Evolutionary conservation across 257 asterid species (phyloP), one percentile per base, ranked within the genome.

Genomic region (Parsonsia alboflavescens): DNA sequence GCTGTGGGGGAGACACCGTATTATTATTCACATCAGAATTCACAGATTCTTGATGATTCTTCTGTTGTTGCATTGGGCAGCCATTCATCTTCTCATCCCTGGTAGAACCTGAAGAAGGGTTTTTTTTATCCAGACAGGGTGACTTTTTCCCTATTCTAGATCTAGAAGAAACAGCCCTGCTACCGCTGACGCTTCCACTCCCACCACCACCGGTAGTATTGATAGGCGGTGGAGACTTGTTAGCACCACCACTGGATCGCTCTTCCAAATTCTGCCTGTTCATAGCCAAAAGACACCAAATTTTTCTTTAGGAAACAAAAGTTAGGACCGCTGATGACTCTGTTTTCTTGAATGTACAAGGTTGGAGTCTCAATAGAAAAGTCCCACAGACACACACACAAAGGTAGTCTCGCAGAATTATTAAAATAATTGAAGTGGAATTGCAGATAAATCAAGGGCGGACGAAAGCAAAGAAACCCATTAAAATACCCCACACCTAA

Each of bases 201-300:
- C 21, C 17, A 24, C 66, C 66, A 59, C 65, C 66, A 19, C 42
- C 82, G 45, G 71, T 75, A 62, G 19, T 76, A 10, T 49, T 52
- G 52, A 68, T 44, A 11, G 72, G 68, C 9, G 70, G 28, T 3
- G 82, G 71, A 73, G 82, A 74, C 49, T 68, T 74, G 53, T 22
- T 62, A 33, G 52, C 77, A 54, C 54, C 81, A 17, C 10, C 30
- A 36, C 52, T 59, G 28, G 84, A 80, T 80, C 76, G 78, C 53
- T 80, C 80, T 54, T 80, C 84, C 52, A 49, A 42, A 73, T 73
- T 77, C 77, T 70, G 72, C 72, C 78, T 80, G 73, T 80, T 73
- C 80, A 75, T 80, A n/a, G 59, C 73, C 73, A 49, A 54, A 48
- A 50, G 57, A 64, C 64, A 53, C 58, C 10, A 12, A 45, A 16